phyloP scores from a whole-genome alignment of 371 early-diverging fungal species.

The Apophysomyces elegans region DNA sequence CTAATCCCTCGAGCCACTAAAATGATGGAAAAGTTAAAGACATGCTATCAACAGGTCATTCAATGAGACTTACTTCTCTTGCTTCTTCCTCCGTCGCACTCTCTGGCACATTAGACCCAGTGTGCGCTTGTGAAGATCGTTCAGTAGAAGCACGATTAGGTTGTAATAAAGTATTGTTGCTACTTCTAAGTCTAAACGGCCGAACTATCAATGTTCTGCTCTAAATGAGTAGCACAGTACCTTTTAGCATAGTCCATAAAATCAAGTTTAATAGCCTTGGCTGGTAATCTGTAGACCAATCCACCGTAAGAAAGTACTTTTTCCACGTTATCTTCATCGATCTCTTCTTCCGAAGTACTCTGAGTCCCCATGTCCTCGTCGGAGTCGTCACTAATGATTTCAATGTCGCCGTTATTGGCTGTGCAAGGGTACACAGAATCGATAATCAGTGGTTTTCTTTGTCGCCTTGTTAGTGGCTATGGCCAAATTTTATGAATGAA shows the following conservation, averaged over 20 bases:
- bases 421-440: slow-evolving; percentile 14
- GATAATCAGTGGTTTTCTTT: slow-evolving; percentile 20
- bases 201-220: too few relatives aligned
- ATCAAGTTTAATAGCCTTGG: slow-evolving; percentile 42
- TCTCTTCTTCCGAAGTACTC: slow-evolving; percentile 9
- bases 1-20: slow-evolving; percentile 26
- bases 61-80: slow-evolving; percentile 10
- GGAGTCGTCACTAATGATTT: slow-evolving; percentile 28
- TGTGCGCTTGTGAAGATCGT: slow-evolving; percentile 7
- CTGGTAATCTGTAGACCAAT: slow-evolving; percentile 48
- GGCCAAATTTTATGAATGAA: not conserved
- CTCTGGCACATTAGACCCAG: slow-evolving; percentile 11
- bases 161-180: not conserved
- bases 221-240: slow-evolving; percentile 9
- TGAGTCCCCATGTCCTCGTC: slow-evolving; percentile 10
- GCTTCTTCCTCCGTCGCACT: slow-evolving; percentile 23
- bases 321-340: slow-evolving; percentile 10
- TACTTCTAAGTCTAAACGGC: not conserved
- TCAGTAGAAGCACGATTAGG: not conserved
- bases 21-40: not conserved
- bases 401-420: slow-evolving; percentile 39
- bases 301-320: slow-evolving; percentile 30
- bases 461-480: slow-evolving; percentile 35
- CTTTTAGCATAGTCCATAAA: slow-evolving; percentile 42
- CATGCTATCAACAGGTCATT: not conserved